Base-by-base conservation (phyloP, 768 basidiomycete species). In the Rossbeevera mucosa region DNA sequence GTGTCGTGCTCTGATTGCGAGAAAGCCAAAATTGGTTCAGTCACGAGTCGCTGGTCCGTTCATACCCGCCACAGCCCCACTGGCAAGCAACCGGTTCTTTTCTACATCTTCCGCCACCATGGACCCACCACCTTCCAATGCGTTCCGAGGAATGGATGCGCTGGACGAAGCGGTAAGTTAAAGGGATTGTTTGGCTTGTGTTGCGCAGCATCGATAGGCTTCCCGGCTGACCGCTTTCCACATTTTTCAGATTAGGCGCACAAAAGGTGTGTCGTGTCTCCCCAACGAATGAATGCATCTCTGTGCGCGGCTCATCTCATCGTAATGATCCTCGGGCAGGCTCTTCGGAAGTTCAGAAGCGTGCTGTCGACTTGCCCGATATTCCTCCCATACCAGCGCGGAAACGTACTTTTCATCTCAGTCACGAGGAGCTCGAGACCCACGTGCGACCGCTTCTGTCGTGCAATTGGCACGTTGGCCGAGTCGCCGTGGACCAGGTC, bases 391-490 rank as follows among this genome's bases (percentile, higher is more conserved):
- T 67, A 44, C 68, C 73, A 9, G 18, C 48, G 33, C 73, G 21
- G 50, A 64, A 63, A 44, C 69, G 71, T 22, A 72, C 72, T 6
- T 65, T 66, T 29, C 71, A 72, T 55, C 61, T 79, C 49, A 42
- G 31, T 14, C 59, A 65, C 16, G 44, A 52, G 2, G 72, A 77
- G 13, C 52, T 74, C 12, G 60, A 66, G 22, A 48, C 51, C 18
- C 75, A 63, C 36, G 52, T 79, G 9, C 49, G 52, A 30, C 76
- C 77, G 2, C 65, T 80, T 7, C 64, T 72, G 55, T 59, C 56
- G 26, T 65, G 53, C 43, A 55, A 65, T 18, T 69, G 68, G 68
- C 59, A 63, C 24, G 52, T 69, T 13, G 53, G 47, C 30, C 58
- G 36, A n/a, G 36, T 14, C n/a, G 43, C 65, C 2, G 50, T 48